A percentile compares a stretch with the other conserved stretches of the same genome.
These are phyloP conservation scores for Solanum aculeatissimum DNA, from an alignment of 305 asterid genomes.

Conservation along the genomic window DNA sequence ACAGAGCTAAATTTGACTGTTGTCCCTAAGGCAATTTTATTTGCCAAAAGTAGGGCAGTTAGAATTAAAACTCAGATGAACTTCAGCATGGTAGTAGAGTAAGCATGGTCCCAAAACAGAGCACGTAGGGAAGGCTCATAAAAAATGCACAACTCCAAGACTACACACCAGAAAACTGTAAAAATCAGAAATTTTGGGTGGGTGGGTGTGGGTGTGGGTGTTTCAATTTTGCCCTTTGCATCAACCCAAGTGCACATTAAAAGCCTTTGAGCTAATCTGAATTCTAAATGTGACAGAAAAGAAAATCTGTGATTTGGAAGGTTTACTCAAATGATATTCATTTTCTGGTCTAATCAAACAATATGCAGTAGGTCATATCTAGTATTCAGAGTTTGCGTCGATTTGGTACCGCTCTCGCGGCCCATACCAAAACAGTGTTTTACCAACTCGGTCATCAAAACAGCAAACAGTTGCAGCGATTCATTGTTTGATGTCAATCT, in stretches of 20 bases:
- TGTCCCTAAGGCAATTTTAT: not conserved
- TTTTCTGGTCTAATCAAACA: not conserved
- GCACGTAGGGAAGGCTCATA: not conserved
- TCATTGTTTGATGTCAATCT: not conserved
- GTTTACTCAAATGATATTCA: not conserved
- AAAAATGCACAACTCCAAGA: not conserved
- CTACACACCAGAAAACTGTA: not conserved
- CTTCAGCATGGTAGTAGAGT: not conserved
- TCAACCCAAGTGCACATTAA: not conserved
- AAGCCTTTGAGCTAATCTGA: not conserved
- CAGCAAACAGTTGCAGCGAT: not conserved
- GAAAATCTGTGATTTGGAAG: not conserved
- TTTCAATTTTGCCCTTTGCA: not conserved
- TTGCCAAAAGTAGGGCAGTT: not conserved
- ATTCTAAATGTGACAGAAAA: not conserved
- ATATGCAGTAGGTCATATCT: too few species aligned
- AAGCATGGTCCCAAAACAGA: not conserved
- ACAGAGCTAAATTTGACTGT: not conserved
- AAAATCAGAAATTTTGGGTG: not conserved
- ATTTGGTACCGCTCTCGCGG: too few species aligned
- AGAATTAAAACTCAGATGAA: not conserved
- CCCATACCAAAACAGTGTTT: too few species aligned
- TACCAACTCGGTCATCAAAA: not conserved
- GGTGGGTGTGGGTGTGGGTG: too few species aligned
- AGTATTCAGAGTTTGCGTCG: too few species aligned